phyloP scores from a whole-genome alignment of 805 yeast genomes.

The Saccharomyces jurei region DNA sequence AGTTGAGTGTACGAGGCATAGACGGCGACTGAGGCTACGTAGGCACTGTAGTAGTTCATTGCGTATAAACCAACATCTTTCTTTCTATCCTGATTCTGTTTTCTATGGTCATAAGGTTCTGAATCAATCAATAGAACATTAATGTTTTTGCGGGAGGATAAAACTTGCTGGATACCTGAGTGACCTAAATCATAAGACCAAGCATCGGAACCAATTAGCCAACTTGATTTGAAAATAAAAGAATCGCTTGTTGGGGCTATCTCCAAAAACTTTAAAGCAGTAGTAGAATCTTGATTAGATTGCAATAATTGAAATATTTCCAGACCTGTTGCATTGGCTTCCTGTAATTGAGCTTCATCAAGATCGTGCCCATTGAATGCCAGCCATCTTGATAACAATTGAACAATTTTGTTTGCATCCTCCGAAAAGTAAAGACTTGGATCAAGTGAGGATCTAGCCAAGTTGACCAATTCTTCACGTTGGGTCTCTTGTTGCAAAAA shows the following conservation, averaged over 20 bases:
- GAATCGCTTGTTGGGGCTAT: conserved; percentile 33
- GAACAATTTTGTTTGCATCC: conserved; percentile 43
- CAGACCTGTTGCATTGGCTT: conserved; percentile 26
- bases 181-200: conserved; percentile 93
- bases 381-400: conserved; percentile 63
- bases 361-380: conserved; percentile 38
- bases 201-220: conserved; percentile 91
- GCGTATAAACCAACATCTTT: conserved; percentile 89
- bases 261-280: conserved; percentile 39
- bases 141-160: conserved; percentile 66
- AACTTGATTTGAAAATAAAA: conserved; percentile 46
- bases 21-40: conserved; percentile 90
- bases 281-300: conserved; percentile 33
- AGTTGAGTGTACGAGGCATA: conserved; percentile 92
- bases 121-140: conserved; percentile 84
- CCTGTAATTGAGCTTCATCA: conserved; percentile 19
- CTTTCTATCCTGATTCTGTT: conserved; percentile 41
- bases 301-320: conserved; percentile 34
- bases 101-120: conserved; percentile 49
- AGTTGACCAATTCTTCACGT: conserved; percentile 36
- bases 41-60: conserved; percentile 82
- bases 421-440: conserved; percentile 35
- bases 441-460: conserved; percentile 41
- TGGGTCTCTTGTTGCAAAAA: conserved; percentile 52
- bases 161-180: conserved; percentile 81